A percentile compares a stretch with the other conserved stretches of the same genome.
phyloP scores from a whole-genome alignment of 2,329 filamentous ascomycete genomes.

The Myotisia sp. region DNA sequence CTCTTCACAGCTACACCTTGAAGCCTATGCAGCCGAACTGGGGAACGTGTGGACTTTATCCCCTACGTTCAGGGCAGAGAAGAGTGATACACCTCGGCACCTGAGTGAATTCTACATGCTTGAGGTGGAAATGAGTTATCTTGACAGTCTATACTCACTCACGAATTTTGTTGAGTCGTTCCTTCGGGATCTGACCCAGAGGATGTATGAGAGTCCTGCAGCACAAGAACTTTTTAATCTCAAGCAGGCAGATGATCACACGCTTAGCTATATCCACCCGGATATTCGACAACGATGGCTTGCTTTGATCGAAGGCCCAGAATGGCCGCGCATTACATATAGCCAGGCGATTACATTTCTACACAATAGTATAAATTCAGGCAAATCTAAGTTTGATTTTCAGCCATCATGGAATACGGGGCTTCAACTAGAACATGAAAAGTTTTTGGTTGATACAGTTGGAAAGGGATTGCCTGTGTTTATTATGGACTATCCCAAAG shows the following conservation, averaged over 20 bases:
- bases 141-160: conserved; percentile 52
- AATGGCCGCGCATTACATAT: conserved; percentile 76
- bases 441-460: conserved; percentile 58
- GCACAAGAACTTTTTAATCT: conserved; percentile 42
- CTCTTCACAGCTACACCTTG: conserved; percentile 84
- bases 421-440: conserved; percentile 85
- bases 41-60: conserved; percentile 89
- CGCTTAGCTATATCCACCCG: conserved; percentile 23
- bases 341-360: conserved; percentile 59
- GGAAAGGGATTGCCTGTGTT: conserved; percentile 61
- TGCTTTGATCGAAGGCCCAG: conserved; percentile 40
- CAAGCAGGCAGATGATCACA: conserved; percentile 30
- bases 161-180: conserved; percentile 72
- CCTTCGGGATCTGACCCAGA: conserved; percentile 45
- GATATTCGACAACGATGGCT: conserved; percentile 57
- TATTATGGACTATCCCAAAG: conserved; percentile 80
- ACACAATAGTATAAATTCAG: conserved; percentile 40
- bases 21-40: conserved; percentile 76
- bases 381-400: conserved; percentile 47
- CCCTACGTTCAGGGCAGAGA: conserved; percentile 85
- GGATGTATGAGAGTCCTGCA: conserved; percentile 36
- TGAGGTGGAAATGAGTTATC: conserved; percentile 77
- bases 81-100: conserved; percentile 83
- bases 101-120: conserved; percentile 99
- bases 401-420: conserved; percentile 56